Evolutionary conservation across 768 basidiomycete genomes (phyloP), one percentile per base, ranked within the genome.

Genomic region (Symmetrospora coprosmae): DNA sequence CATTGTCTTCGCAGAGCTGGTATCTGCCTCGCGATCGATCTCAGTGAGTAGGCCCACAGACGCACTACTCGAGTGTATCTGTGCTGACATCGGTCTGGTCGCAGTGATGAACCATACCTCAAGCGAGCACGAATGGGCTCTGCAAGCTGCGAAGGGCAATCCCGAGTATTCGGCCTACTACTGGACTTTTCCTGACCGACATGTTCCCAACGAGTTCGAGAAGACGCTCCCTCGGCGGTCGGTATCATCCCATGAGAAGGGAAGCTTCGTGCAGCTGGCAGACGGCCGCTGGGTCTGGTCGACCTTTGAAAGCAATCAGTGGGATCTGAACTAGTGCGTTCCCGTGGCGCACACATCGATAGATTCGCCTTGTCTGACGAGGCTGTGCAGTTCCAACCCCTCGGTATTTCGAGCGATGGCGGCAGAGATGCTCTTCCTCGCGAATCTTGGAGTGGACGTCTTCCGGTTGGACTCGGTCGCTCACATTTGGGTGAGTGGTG

Each of bases 291-390:
- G 52, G 52, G 40, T 56, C 14, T 25, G 33, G 39, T 39, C 52
- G 14, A 56, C 35, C n/a, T 23, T 21, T 13, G n/a, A 43, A 8
- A 4, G 11, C 25, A 16, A 39, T 35, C 52, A 56, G 38, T 56
- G 52, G 52, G 35, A 23, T 35, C 52, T 56, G 14, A 56, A 56
- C 27, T 56, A 56, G 52, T 56, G 11, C 21, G 52, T 27, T 25
- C n/a, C n/a, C n/a, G n/a, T n/a, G n/a, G n/a, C n/a, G n/a, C n/a
- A n/a, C n/a, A n/a, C n/a, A n/a, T n/a, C n/a, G n/a, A n/a, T n/a
- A n/a, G n/a, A 28, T 4, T 25, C 13, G 21, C 40, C 17, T n/a
- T n/a, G 19, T 17, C 8, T 41, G 21, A 5, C 4, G 21, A 52
- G 28, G 37, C 28, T 34, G 17, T 8, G 17, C 28, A 56, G 52